These are phyloP conservation scores for Opeltia flavorubescens DNA, from an alignment of 495 filamentous ascomycete species.

Conservation along the genomic window DNA sequence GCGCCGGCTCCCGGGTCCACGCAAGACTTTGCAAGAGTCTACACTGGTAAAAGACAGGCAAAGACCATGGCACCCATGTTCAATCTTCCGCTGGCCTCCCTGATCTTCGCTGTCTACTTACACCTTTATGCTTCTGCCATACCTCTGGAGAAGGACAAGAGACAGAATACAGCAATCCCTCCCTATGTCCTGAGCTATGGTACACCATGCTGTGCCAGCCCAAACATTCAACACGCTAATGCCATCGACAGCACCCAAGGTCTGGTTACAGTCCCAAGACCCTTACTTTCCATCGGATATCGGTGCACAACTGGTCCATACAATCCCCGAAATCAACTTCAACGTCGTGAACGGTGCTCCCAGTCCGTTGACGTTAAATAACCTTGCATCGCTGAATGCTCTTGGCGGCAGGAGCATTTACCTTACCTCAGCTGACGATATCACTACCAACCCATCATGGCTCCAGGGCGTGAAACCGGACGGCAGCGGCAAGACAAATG, in stretches of 20 bases:
- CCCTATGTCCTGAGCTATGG: slow-evolving; percentile 13
- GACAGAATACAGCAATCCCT: slow-evolving; percentile 11
- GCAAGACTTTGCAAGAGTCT: neutral
- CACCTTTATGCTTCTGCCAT: neutral
- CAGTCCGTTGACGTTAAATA: slow-evolving; percentile 37
- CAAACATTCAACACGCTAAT: neutral
- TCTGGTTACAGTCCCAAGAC: slow-evolving; percentile 45
- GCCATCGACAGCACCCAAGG: slow-evolving; percentile 24
- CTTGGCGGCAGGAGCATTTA: slow-evolving; percentile 37
- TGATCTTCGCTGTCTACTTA: neutral
- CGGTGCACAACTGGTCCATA: slow-evolving; percentile 37
- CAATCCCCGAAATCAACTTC: slow-evolving; percentile 39
- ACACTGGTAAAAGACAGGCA: neutral
- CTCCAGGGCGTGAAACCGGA: slow-evolving; percentile 35
- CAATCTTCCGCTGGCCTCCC: neutral
- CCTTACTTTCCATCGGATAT: slow-evolving; percentile 46
- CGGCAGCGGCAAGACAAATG: slow-evolving; percentile 29
- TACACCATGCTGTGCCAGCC: neutral
- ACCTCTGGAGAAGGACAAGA: neutral
- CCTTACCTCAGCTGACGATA: slow-evolving; percentile 43
- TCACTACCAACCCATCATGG: slow-evolving; percentile 37
- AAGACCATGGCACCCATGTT: neutral
- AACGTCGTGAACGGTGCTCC: slow-evolving; percentile 25
- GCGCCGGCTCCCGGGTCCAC: neutral
- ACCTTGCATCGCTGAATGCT: slow-evolving; percentile 38